These are phyloP conservation scores for Taphrina populina DNA, from an alignment of 1,139 yeast species.

Conservation along the genomic window DNA sequence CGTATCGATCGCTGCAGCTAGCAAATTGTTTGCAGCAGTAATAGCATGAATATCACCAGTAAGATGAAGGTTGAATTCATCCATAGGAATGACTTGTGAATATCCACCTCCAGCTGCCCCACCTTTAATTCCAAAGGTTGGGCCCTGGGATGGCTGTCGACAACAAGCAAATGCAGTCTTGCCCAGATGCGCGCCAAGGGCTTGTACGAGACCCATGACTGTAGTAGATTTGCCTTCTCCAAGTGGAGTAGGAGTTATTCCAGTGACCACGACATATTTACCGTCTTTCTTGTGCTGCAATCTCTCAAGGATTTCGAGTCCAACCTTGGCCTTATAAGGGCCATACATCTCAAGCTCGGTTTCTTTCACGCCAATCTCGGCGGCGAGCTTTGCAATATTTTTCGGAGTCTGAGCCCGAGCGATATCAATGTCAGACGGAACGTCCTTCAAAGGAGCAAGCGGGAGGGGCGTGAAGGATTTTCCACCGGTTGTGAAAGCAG, in stretches of 20 bases:
- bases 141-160: slow-evolving; percentile 99
- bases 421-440: slow-evolving; percentile 91
- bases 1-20: slow-evolving; percentile 97
- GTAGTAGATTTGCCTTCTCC: slow-evolving; percentile 99
- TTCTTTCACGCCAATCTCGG: slow-evolving; percentile 78
- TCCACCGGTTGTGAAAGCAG: slow-evolving; percentile 42
- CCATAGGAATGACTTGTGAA: slow-evolving; percentile 98
- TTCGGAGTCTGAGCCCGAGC: slow-evolving; percentile 89
- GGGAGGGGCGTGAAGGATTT: slow-evolving; percentile 56
- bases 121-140: slow-evolving; percentile 84
- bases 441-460: slow-evolving; percentile 68
- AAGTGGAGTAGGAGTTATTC: slow-evolving; percentile 96
- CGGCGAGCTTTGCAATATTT: slow-evolving; percentile 74
- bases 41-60: slow-evolving; percentile 99
- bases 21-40: slow-evolving; percentile 87
- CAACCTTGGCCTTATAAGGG: slow-evolving; percentile 86
- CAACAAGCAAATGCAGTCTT: slow-evolving; percentile 91
- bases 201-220: slow-evolving; percentile 94
- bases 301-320: slow-evolving; percentile 70
- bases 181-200: slow-evolving; percentile 86
- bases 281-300: slow-evolving; percentile 70
- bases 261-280: slow-evolving; percentile 88
- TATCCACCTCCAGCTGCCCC: slow-evolving; percentile 99
- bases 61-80: slow-evolving; percentile 95
- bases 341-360: slow-evolving; percentile 90